phyloP scores from a whole-genome alignment of 2,329 filamentous ascomycete genomes.

The Ophiostoma quercus region DNA sequence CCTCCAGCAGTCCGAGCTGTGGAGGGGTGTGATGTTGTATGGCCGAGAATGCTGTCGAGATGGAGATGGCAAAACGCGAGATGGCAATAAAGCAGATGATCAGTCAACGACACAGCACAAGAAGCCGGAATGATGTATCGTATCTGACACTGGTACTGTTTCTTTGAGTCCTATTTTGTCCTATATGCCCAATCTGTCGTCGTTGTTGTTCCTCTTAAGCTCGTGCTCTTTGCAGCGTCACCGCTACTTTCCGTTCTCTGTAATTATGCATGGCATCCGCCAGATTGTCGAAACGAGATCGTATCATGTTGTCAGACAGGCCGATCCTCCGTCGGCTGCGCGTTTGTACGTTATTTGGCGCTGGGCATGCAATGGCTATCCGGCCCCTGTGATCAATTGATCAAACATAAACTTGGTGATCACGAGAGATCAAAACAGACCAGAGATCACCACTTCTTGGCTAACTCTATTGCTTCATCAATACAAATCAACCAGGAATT shows the following conservation, averaged over 20 bases:
- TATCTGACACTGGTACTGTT: neutral
- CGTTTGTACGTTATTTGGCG: neutral
- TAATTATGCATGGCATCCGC: neutral
- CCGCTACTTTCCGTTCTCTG: neutral
- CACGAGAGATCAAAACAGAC: constrained; percentile 1
- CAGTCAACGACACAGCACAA: no score
- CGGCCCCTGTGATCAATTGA: neutral
- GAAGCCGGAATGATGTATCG: neutral
- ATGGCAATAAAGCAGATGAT: neutral
- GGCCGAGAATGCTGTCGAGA: neutral
- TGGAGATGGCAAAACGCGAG: neutral
- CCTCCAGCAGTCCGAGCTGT: neutral
- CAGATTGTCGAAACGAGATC: constrained; percentile 1
- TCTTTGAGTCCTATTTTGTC: neutral
- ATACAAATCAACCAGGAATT: neutral
- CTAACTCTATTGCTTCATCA: neutral
- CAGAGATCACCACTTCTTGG: neutral
- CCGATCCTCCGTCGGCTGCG: neutral
- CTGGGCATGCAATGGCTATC: neutral
- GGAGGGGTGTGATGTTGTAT: constrained; percentile 1
- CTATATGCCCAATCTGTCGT: neutral
- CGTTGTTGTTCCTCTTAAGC: neutral
- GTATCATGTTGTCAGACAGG: constrained; percentile 1
- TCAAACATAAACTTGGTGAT: neutral
- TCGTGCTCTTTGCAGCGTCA: neutral